Evolutionary conservation across 148 eudicot species (phyloP), one percentile per base, ranked within the genome.

Genomic region (Fallopia convolvulus): DNA sequence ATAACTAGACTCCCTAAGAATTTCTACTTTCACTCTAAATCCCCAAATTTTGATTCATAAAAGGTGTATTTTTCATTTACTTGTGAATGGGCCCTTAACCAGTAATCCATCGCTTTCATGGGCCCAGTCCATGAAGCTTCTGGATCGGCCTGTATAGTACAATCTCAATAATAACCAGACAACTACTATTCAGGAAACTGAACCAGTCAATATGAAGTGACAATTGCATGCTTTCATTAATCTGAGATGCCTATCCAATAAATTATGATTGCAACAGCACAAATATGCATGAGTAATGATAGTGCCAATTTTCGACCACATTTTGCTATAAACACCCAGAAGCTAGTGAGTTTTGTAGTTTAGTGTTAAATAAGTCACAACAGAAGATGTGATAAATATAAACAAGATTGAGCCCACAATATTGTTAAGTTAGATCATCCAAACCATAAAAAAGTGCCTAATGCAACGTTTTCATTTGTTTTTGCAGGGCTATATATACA

Each of bases 91-190:
- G 44, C 72, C 72, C 21, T 68, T 17, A 5, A 36, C n/a, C 7
- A 68, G 44, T 68, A 15, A 39, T 17, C 72, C 72, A 68, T 68
- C 72, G 6, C 41, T 68, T 68, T 68, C 72, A 36, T 15, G 72
- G 72, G 72, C 72, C 72, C 72, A 68, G 20, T 15, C 72, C 72
- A 68, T 39, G 44, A 68, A 68, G 72, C 17, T 68, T 68, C 44
- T 36, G 44, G 44, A 33, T 68, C 20, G 72, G 72, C 72, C 21
- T 68, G 72, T 33, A 36, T 39, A 15, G 41, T 68, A 39, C 44
- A 0, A 68, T 65, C 41, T 4, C 66, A 11, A 65, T 42, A 65
- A 65, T 14, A 65, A 32, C 33, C 33, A 17, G 18, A 30, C 71
- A 65, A 7, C 13, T 12, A 33, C 41, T 33, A 14, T 61, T 23